Evolutionary conservation across 768 basidiomycete genomes (phyloP), one percentile per base, ranked within the genome.

Genomic region (Trametes cinnabarina): DNA sequence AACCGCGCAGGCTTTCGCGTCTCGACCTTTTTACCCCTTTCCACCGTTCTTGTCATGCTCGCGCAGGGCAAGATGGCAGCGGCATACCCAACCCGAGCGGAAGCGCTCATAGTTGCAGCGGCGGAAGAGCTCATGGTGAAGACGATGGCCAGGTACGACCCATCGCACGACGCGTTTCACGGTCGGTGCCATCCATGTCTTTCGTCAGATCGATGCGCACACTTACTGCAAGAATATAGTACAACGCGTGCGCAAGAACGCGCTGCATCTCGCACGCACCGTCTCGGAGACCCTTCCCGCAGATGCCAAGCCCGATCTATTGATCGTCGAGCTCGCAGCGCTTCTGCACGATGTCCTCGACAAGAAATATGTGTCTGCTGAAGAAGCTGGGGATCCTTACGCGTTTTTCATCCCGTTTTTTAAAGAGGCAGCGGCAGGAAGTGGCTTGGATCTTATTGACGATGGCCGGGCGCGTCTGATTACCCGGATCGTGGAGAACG

Each of bases 271-370:
- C 39, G 92, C 91, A 11, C 73, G 73, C 15, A 73, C 77, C 12
- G 63, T 82, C 28, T 61, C 72, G 1, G 32, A 32, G 9, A n/a
- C 47, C 9, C 53, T 59, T 11, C 51, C 60, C 9, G 19, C 56
- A 8, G 60, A 74, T 9, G 69, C 73, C 12, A 72, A 72, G 40
- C 84, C 85, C 2, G 90, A 95, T 74, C 71, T 94, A 1, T 73
- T 94, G 20, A 80, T 84, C 5, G 81, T 95, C 22, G 93, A 95
- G 71, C 75, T 95, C 46, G 87, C 89, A 28, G 88, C 94, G n/a
- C 80, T 96, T 37, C 81, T 95, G 43, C 94, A 95, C 66, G 93
- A 96, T 71, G 79, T 94, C 40, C 75, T 91, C 32, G 90, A 92
- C 79, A 90, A 88, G 74, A 92, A 93, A 76, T 92, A 93, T 66